These are phyloP conservation scores for Sphaerulina vaccinii DNA, from an alignment of 2,329 filamentous ascomycete species.

Conservation along the genomic window DNA sequence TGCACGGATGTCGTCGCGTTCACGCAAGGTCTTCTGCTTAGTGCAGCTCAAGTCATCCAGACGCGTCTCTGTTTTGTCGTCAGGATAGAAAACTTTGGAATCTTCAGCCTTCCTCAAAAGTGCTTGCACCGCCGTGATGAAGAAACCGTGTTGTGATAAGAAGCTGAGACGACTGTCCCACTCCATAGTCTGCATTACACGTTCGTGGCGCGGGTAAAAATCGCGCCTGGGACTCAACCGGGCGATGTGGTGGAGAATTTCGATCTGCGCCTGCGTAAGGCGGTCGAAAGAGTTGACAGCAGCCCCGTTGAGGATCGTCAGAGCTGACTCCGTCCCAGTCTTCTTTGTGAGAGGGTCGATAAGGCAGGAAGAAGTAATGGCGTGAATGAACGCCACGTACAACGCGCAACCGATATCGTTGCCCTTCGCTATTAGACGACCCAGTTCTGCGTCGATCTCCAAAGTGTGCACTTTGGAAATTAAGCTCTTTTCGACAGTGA, in stretches of 20 bases:
- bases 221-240: conserved; percentile 37
- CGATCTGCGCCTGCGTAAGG: conserved; percentile 21
- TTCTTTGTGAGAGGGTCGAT: conserved; percentile 58
- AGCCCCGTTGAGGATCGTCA: conserved; percentile 26
- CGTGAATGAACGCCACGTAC: conserved; percentile 55
- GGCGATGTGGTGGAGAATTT: conserved; percentile 33
- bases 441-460: conserved; percentile 53
- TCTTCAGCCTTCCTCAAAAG: conserved; percentile 32
- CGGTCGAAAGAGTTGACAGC: conserved; percentile 28
- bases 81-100: conserved; percentile 21
- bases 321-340: conserved; percentile 60
- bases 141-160: conserved; percentile 45
- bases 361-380: conserved; percentile 57
- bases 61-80: neutral
- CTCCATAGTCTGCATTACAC: conserved; percentile 44
- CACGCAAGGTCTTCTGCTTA: conserved; percentile 21
- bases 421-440: conserved; percentile 56
- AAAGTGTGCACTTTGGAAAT: conserved; percentile 58
- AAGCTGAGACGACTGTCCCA: conserved; percentile 45
- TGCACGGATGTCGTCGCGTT: conserved; percentile 35
- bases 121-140: conserved; percentile 25
- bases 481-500: conserved; percentile 33
- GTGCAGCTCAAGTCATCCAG: conserved; percentile 11
- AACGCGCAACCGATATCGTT: conserved; percentile 40
- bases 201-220: conserved; percentile 47